Conservation (phyloP, 257 asterid genomes). For the Nyctanthes arbortristis region DNA sequence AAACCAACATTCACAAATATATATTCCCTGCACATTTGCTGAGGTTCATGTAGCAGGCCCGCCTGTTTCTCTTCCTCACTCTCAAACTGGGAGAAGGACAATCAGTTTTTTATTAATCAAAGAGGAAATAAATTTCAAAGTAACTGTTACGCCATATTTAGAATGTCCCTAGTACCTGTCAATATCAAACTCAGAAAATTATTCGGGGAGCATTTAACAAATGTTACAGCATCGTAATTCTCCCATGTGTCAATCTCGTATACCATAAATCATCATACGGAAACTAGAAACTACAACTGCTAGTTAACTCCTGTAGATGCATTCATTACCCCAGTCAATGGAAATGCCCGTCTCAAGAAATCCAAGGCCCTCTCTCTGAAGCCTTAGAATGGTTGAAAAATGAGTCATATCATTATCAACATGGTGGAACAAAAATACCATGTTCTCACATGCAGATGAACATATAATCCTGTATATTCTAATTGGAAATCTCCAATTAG, state of each 20-base stretch:
- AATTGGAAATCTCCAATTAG: not conserved
- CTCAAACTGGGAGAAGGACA: too few species aligned
- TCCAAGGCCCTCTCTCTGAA: not conserved
- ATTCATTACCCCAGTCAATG: too few species aligned
- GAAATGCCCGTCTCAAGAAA: not conserved
- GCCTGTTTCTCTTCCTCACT: not conserved
- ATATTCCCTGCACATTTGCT: not conserved
- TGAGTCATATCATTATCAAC: not conserved
- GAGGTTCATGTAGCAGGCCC: not conserved
- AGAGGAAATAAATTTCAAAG: not conserved
- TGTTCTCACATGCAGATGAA: not conserved
- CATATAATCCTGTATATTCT: not conserved
- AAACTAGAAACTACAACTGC: not conserved
- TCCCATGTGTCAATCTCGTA: not conserved
- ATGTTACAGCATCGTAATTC: not conserved
- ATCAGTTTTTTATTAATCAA: not conserved
- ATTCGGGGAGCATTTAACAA: not conserved
- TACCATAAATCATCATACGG: not conserved
- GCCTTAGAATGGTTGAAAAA: not conserved
- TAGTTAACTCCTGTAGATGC: not conserved
- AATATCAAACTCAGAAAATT: not conserved
- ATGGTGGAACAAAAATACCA: not conserved
- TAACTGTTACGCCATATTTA: not conserved
- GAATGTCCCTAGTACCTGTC: not conserved
- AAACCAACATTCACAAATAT: not conserved